Conservation (phyloP, 1,284 basidiomycete genomes). For the Neolentinus lepideus region DNA sequence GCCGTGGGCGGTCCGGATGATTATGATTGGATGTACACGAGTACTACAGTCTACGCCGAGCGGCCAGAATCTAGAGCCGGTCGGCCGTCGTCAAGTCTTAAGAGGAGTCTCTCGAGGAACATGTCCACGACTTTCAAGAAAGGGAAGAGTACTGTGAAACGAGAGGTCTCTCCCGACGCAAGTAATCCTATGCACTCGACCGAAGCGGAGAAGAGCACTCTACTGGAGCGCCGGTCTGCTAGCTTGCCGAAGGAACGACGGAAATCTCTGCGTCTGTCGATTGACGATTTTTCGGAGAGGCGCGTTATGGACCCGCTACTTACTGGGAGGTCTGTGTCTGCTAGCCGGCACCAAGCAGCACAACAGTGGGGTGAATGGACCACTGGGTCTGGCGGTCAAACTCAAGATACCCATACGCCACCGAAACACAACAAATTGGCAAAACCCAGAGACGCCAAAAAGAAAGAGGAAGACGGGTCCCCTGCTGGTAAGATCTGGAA, state of each 20-base stretch:
- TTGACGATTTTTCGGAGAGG: conserved; percentile 19
- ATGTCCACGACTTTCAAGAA: conserved; percentile 40
- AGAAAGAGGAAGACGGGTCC: conserved; percentile 23
- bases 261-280: conserved; percentile 16
- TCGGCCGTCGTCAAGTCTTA: conserved; percentile 1
- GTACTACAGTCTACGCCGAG: not conserved
- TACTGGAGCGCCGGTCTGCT: conserved; percentile 23
- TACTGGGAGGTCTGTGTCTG: not conserved
- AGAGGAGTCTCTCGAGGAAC: conserved; percentile 35
- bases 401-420: too few species aligned
- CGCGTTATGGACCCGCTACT: not conserved
- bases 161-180: conserved; percentile 10
- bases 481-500: conserved; percentile 49
- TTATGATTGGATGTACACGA: conserved; percentile 13
- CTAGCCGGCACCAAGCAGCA: not conserved
- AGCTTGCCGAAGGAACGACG: conserved; percentile 14
- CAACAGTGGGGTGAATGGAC: not conserved
- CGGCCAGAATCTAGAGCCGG: not conserved
- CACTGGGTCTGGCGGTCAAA: not conserved
- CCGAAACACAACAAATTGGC: not conserved
- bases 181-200: not conserved
- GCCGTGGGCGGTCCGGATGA: conserved; percentile 37
- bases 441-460: conserved; percentile 14
- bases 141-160: conserved; percentile 15
- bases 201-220: conserved; percentile 21